These are phyloP conservation scores for Chrysoporthe cubensis DNA, from an alignment of 2,329 filamentous ascomycete species.

Conservation along the genomic window DNA sequence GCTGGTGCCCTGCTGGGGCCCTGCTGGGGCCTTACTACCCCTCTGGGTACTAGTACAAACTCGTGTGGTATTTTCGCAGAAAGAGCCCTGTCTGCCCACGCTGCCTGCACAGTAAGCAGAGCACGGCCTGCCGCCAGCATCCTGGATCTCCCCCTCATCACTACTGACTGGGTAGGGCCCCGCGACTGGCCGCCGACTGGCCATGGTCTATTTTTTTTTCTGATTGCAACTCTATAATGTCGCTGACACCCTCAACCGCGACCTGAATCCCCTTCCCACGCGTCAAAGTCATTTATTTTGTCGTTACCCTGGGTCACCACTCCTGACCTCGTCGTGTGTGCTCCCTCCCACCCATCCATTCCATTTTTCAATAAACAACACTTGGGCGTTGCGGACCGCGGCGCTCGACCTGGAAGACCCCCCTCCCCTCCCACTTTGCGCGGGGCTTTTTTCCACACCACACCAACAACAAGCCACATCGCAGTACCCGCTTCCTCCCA, in stretches of 20 bases:
- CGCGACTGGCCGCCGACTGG: constrained; percentile 9
- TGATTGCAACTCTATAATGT: constrained; percentile 14
- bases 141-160: constrained; percentile 1
- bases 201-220: constrained; percentile 14
- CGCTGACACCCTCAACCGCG: constrained; percentile 7
- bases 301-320: neutral
- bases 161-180: neutral
- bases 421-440: constrained; percentile 13
- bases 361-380: neutral
- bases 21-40: no score
- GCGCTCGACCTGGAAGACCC: neutral
- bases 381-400: neutral
- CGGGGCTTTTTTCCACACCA: constrained; percentile 11
- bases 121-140: neutral
- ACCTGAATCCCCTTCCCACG: neutral
- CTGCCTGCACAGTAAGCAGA: neutral
- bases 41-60: no score
- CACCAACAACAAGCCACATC: constrained; percentile 17
- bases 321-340: neutral
- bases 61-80: no score
- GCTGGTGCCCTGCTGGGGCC: no score
- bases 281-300: neutral
- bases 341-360: neutral
- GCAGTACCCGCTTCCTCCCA: constrained; percentile 4
- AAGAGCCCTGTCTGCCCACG: no score